Evolutionary conservation across 352 stramenopile genomes (phyloP).

Genomic region (Phytophthora chlamydospora): DNA sequence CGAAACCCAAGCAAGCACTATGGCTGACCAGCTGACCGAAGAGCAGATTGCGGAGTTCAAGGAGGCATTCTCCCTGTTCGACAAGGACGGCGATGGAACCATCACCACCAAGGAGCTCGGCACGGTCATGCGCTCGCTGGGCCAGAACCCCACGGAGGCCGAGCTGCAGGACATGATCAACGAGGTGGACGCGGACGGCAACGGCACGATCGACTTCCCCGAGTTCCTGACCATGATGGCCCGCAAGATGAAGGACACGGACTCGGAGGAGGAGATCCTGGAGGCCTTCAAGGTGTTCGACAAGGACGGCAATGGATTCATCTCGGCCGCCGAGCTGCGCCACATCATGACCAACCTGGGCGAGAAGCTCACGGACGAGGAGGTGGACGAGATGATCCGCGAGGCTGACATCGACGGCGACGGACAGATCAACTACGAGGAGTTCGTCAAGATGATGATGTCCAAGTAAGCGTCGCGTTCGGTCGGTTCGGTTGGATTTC

Average conservation of each 20-base stretch:
- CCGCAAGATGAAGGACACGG: slow-evolving; percentile 99
- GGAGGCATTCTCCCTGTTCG: slow-evolving; percentile 99
- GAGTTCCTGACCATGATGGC: slow-evolving; percentile 99
- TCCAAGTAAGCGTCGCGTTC: slow-evolving; percentile 84
- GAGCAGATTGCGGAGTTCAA: slow-evolving; percentile 99
- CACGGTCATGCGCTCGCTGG: slow-evolving; percentile 98
- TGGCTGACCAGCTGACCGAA: slow-evolving; percentile 92
- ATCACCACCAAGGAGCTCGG: slow-evolving; percentile 99
- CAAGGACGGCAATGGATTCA: slow-evolving; percentile 99
- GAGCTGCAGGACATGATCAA: slow-evolving; percentile 99
- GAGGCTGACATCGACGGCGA: slow-evolving; percentile 99
- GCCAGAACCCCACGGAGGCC: slow-evolving; percentile 98
- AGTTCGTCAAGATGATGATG: slow-evolving; percentile 99
- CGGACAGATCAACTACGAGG: slow-evolving; percentile 99
- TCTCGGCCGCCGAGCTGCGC: slow-evolving; percentile 97
- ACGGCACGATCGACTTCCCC: slow-evolving; percentile 99
- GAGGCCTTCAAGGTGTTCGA: slow-evolving; percentile 99
- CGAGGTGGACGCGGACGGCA: slow-evolving; percentile 99
- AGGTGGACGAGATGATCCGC: slow-evolving; percentile 99
- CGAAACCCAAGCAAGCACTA: slow-evolving; percentile 42
- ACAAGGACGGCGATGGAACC: slow-evolving; percentile 98
- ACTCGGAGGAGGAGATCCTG: slow-evolving; percentile 98
- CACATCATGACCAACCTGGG: slow-evolving; percentile 99
- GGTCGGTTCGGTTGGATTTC: not conserved
- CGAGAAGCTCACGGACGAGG: slow-evolving; percentile 98